Base-by-base conservation (phyloP, 768 basidiomycete species). In the Epithele typhae region DNA sequence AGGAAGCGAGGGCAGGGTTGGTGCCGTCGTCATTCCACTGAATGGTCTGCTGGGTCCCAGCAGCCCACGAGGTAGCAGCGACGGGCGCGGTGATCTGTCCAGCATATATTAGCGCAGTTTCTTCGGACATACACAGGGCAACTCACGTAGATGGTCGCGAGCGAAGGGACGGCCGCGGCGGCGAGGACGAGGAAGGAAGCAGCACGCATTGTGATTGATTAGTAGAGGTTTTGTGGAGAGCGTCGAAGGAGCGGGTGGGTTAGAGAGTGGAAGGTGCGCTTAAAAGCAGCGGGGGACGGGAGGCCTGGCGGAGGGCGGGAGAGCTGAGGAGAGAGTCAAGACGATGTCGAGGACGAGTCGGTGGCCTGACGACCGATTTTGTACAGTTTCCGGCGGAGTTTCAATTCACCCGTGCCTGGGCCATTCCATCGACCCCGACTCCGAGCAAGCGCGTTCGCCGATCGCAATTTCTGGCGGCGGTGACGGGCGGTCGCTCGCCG, bases 131-230 rank as follows among this genome's bases (percentile, higher is more conserved):
- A 36, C 44, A 48, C 24, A 43, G 49, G 19, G n/a, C 32, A 38
- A 70, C 76, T 35, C 58, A 86, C 84, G 53, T 70, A 81, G 53
- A 84, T 68, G 40, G 57, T 77, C 37, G 79, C 84, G 42, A 79
- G 61, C 22, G 75, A 74, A 37, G 79, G 68, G 43, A 76, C 69
- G 49, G 81, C 66, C 46, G 74, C 56, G 34, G 55, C 71, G 52
- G 84, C 70, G 50, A 75, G 53, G 51, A 79, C 54, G 52, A 81
- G 34, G 43, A 65, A 55, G 43, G 76, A 68, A 49, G 68, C 56
- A 65, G 76, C 68, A 49, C 67, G 56, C 66, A 84, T 73, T 81
- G 84, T 83, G 37, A 46, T 21, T 61, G 61, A 67, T 44, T n/a
- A n/a, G 44, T 45, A 52, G 37, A 51, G 3, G 11, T 59, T 49